Evolutionary conservation across 129 eudicot genomes (phyloP).

Genomic region (Erigeron canadensis): DNA sequence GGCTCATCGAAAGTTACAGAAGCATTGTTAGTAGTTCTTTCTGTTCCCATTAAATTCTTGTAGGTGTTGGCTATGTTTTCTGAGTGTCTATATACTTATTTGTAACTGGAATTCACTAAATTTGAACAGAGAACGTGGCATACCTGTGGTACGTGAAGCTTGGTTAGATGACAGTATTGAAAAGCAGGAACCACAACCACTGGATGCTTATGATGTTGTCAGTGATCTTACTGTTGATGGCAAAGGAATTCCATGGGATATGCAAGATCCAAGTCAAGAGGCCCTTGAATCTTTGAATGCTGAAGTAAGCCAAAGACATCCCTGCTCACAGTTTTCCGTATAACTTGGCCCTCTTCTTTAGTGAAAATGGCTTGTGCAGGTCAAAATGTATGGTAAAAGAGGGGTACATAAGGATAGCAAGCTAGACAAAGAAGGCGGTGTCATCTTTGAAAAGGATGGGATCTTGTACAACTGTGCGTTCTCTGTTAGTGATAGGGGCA

Average conservation of each 20-base stretch:
- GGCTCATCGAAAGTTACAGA: conserved; percentile 84
- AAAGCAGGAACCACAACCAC: conserved; percentile 48
- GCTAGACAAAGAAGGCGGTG: conserved; percentile 78
- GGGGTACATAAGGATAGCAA: conserved; percentile 82
- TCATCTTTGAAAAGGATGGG: conserved; percentile 77
- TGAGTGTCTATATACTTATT: not conserved
- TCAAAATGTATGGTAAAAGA: conserved; percentile 85
- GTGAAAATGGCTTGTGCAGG: conserved; percentile 29
- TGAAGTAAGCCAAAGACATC: conserved; percentile 36
- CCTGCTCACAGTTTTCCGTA: not conserved
- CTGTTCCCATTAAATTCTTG: not conserved
- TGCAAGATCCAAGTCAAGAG: conserved; percentile 64
- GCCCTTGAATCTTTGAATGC: conserved; percentile 75
- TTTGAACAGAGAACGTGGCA: conserved; percentile 54
- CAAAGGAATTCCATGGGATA: conserved; percentile 65
- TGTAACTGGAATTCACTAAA: no score
- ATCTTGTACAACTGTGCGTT: conserved; percentile 77
- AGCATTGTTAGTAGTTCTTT: conserved; percentile 57
- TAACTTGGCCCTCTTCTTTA: not conserved
- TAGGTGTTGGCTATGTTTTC: not conserved
- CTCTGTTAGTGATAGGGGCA: conserved; percentile 51
- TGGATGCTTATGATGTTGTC: conserved; percentile 69
- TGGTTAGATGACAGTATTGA: conserved; percentile 79
- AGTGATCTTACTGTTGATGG: conserved; percentile 71
- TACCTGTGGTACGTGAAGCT: conserved; percentile 76